A percentile compares a stretch with the other conserved stretches of the same genome.
Evolutionary conservation across 306 rosid genomes (phyloP).

Genomic region (Dryas octopetala): DNA sequence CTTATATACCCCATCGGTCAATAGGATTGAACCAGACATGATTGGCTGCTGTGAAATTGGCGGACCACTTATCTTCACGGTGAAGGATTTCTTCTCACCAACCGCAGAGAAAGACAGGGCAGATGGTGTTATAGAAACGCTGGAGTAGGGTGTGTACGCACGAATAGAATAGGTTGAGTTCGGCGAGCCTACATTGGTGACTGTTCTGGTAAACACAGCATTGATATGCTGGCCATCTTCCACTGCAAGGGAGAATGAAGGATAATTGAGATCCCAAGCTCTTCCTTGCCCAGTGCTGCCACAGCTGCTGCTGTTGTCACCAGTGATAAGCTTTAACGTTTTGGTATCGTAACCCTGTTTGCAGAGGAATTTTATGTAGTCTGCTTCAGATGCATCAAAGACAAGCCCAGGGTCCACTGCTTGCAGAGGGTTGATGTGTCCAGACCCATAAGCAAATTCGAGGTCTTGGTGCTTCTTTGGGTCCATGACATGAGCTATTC

Average conservation of each 20-base stretch:
- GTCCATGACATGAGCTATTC: conserved; percentile 29
- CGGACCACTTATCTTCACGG: conserved; percentile 16
- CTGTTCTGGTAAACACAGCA: conserved; percentile 17
- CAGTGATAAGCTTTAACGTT: conserved; percentile 25
- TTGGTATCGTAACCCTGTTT: conserved; percentile 34
- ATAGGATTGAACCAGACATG: conserved; percentile 16
- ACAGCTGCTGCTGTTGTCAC: conserved; percentile 27
- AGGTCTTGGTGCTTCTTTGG: conserved; percentile 25
- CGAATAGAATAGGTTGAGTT: conserved; percentile 24
- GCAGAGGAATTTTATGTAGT: conserved; percentile 29
- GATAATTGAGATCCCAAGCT: conserved; percentile 41
- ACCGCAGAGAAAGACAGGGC: conserved; percentile 20
- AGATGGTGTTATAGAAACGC: neutral
- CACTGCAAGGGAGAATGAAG: conserved; percentile 27
- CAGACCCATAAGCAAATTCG: conserved; percentile 37
- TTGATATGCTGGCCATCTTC: conserved; percentile 26
- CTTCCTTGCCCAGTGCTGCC: conserved; percentile 15
- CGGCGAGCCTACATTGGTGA: conserved; percentile 34
- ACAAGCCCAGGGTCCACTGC: conserved; percentile 30
- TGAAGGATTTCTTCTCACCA: conserved; percentile 21
- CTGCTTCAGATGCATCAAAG: conserved; percentile 13
- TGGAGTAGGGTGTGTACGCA: neutral
- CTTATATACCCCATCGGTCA: conserved; percentile 16
- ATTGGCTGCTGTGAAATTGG: conserved; percentile 18
- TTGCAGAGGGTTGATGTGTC: conserved; percentile 29